These are phyloP conservation scores for Macadamia tetraphylla DNA, from an alignment of 164 flowering plant species.

Conservation along the genomic window DNA sequence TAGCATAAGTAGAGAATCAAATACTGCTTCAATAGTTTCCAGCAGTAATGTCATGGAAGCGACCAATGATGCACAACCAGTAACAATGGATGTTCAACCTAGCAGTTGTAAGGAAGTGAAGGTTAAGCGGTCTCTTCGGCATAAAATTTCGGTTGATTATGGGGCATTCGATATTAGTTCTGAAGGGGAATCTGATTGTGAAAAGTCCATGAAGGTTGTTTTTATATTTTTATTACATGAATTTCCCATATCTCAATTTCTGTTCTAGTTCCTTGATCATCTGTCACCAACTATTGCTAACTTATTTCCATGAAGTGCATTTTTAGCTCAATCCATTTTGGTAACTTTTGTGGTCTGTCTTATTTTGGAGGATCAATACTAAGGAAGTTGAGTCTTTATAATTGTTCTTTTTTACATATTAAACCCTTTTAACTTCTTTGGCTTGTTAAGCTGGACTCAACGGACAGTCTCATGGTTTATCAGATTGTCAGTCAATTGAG, in stretches of 20 bases:
- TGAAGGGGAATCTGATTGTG: slow-evolving; percentile 3
- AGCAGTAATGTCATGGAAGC: slow-evolving; percentile 9
- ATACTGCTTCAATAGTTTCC: background rate
- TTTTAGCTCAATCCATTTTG: no score
- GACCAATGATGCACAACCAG: background rate
- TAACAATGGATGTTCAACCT: slow-evolving; percentile 6
- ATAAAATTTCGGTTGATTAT: slow-evolving; percentile 11
- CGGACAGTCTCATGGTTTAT: no score
- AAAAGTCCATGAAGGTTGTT: slow-evolving; percentile 12
- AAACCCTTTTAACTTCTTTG: no score
- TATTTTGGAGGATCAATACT: no score
- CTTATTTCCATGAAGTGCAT: background rate
- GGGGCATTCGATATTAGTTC: slow-evolving; percentile 16
- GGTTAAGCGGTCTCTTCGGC: slow-evolving; percentile 9
- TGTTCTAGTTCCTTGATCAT: background rate
- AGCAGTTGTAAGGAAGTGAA: slow-evolving; percentile 9
- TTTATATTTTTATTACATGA: background rate
- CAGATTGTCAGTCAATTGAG: no score
- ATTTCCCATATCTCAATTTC: background rate
- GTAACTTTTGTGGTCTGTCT: no score
- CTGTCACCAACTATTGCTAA: background rate
- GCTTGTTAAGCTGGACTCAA: no score
- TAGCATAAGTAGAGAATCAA: background rate
- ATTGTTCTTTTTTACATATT: no score
- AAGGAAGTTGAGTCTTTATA: no score